Conservation (phyloP, 2,329 filamentous ascomycete species). For the Claviceps monticola region DNA sequence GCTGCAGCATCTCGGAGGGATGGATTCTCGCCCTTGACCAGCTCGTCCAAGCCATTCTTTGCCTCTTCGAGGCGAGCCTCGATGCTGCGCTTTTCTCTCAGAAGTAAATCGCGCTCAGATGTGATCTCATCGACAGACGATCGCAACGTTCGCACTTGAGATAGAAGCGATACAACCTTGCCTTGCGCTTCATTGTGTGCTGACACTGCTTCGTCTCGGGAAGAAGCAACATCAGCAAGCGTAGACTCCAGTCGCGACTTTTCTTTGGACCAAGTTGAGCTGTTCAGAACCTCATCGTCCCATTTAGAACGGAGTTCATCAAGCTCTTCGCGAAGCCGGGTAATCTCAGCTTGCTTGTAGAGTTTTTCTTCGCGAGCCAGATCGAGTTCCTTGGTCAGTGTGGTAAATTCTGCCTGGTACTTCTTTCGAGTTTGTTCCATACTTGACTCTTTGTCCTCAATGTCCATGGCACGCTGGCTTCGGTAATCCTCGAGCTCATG, state of each 20-base stretch:
- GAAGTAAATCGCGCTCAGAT: slow-evolving; percentile 69
- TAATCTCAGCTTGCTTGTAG: slow-evolving; percentile 77
- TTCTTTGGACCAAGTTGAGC: slow-evolving; percentile 96
- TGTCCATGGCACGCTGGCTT: slow-evolving; percentile 85
- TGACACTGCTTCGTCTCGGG: slow-evolving; percentile 83
- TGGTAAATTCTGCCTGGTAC: slow-evolving; percentile 86
- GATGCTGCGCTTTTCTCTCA: slow-evolving; percentile 80
- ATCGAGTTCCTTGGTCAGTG: slow-evolving; percentile 82
- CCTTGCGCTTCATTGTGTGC: slow-evolving; percentile 92
- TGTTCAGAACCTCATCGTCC: slow-evolving; percentile 96
- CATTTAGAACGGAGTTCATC: slow-evolving; percentile 92
- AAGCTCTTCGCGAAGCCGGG: slow-evolving; percentile 82
- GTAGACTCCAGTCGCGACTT: slow-evolving; percentile 85
- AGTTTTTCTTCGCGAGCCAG: slow-evolving; percentile 79
- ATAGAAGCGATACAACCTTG: slow-evolving; percentile 80
- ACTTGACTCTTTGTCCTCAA: slow-evolving; percentile 90
- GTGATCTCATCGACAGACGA: slow-evolving; percentile 75
- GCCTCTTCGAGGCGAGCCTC: slow-evolving; percentile 79
- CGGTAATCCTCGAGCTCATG: slow-evolving; percentile 97
- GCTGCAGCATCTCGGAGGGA: slow-evolving; percentile 80
- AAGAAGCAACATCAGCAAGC: slow-evolving; percentile 73
- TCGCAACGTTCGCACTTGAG: slow-evolving; percentile 74
- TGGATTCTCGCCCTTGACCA: slow-evolving; percentile 72
- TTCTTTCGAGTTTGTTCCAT: slow-evolving; percentile 97
- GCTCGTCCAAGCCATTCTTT: slow-evolving; percentile 74